Percentiles rank a stretch among this genome's conserved stretches.
Conservation (phyloP, 1,284 basidiomycete genomes). For the Ceratobasidium sp. region DNA sequence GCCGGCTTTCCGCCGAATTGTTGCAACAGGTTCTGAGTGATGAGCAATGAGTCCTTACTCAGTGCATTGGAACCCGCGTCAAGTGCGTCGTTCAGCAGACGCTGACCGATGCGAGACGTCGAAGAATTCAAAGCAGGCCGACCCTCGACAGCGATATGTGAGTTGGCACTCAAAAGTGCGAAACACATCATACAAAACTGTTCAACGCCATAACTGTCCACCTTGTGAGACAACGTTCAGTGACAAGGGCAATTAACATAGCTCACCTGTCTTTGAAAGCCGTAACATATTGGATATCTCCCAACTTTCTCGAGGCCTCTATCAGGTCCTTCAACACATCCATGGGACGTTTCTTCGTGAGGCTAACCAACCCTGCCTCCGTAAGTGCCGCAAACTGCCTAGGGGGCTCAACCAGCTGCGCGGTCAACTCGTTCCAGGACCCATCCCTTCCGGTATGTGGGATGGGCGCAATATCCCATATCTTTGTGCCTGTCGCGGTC, state of each 20-base stretch:
- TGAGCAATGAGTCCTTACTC: slow-evolving; percentile 43
- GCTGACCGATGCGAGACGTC: slow-evolving; percentile 12
- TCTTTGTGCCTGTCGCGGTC: slow-evolving; percentile 79
- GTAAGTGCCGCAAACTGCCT: slow-evolving; percentile 88
- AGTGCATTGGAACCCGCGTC: slow-evolving; percentile 31
- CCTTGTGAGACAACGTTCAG: slow-evolving; percentile 34
- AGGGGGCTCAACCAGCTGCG: slow-evolving; percentile 77
- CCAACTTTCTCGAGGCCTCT: slow-evolving; percentile 47
- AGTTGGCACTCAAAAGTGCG: slow-evolving; percentile 66
- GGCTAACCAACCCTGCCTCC: slow-evolving; percentile 83
- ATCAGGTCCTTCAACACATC: slow-evolving; percentile 73
- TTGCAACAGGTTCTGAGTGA: slow-evolving; percentile 33
- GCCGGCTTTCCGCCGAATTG: slow-evolving; percentile 47
- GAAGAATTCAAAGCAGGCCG: slow-evolving; percentile 22
- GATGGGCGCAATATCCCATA: slow-evolving; percentile 76
- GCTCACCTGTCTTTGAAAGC: slow-evolving; percentile 45
- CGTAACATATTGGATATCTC: slow-evolving; percentile 46
- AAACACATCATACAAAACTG: slow-evolving; percentile 94
- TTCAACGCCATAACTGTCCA: slow-evolving; percentile 80
- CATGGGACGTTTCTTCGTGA: slow-evolving; percentile 84
- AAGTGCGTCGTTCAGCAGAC: slow-evolving; percentile 40
- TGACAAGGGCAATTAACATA: slow-evolving; percentile 41
- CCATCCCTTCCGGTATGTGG: slow-evolving; percentile 49
- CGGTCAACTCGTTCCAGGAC: slow-evolving; percentile 80
- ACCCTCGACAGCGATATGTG: slow-evolving; percentile 40